A percentile compares a stretch with the other conserved stretches of the same genome.
These are phyloP conservation scores for Trichoderma gracile DNA, from an alignment of 2,329 filamentous ascomycete species.

Conservation along the genomic window DNA sequence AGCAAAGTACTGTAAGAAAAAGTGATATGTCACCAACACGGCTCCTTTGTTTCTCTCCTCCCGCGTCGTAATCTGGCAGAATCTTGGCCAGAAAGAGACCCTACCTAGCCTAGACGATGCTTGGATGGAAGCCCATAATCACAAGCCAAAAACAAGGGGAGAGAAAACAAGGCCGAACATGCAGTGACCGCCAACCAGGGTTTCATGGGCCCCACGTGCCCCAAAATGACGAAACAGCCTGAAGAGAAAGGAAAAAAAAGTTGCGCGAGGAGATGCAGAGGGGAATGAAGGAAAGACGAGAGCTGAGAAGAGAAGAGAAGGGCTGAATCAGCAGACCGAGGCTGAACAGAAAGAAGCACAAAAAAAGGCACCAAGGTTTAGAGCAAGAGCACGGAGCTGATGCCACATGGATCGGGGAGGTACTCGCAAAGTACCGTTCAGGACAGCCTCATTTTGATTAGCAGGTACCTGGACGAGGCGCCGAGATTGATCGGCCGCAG, in stretches of 20 bases:
- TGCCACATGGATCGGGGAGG: neutral
- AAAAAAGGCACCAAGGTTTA: neutral
- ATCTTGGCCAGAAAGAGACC: neutral
- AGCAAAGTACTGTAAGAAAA: too few species aligned
- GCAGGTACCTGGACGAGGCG: too few species aligned
- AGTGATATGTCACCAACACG: neutral
- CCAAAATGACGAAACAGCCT: slow-evolving; percentile 13
- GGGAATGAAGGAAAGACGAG: neutral
- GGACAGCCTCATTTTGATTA: too few species aligned
- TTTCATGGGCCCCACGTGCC: slow-evolving; percentile 21
- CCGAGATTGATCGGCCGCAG: too few species aligned
- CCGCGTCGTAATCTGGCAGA: neutral
- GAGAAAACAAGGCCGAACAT: neutral
- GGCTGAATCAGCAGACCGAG: too few species aligned
- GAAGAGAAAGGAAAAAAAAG: neutral
- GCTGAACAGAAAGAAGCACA: neutral
- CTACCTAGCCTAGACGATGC: neutral
- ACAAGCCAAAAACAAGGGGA: neutral
- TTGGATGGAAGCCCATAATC: neutral
- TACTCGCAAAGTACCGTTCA: too few species aligned
- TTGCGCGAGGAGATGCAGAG: neutral
- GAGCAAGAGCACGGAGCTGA: too few species aligned
- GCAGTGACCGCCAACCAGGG: slow-evolving; percentile 15
- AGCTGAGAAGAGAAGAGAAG: neutral
- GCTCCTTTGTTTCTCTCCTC: neutral